phyloP scores from a whole-genome alignment of 768 basidiomycete genomes.

The Leccinum fibrillosum region DNA sequence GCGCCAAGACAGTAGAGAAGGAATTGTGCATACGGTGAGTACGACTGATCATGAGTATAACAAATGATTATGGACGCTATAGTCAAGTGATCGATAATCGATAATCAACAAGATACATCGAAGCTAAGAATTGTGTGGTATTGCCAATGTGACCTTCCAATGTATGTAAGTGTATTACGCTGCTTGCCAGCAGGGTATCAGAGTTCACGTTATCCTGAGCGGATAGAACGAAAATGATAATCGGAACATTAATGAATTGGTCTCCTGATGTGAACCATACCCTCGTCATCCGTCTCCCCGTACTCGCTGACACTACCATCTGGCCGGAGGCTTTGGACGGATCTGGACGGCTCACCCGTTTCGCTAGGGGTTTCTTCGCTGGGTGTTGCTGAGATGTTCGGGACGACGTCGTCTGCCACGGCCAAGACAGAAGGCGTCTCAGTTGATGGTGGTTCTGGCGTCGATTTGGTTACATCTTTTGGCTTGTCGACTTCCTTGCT shows the following conservation, averaged over 20 bases:
- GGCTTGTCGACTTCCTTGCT: constrained; percentile 18
- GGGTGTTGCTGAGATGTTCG: constrained; percentile 25
- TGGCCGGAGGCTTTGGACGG: constrained; percentile 35
- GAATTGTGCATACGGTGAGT: not conserved
- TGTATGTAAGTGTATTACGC: constrained; percentile 16
- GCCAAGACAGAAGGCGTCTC: constrained; percentile 1
- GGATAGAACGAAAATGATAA: constrained; percentile 4
- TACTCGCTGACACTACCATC: constrained; percentile 63
- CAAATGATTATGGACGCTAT: not conserved
- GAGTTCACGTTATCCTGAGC: not conserved
- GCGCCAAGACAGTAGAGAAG: not conserved
- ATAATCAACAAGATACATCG: constrained; percentile 1
- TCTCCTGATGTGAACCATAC: constrained; percentile 73
- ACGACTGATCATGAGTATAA: not conserved
- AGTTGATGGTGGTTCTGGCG: constrained; percentile 13
- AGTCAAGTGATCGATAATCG: not conserved
- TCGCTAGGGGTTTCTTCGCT: constrained; percentile 28
- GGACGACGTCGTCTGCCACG: constrained; percentile 30
- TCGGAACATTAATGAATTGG: constrained; percentile 34
- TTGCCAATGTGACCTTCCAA: constrained; percentile 8
- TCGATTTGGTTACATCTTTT: constrained; percentile 21
- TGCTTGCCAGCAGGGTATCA: constrained; percentile 23
- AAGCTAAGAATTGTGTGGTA: constrained; percentile 1
- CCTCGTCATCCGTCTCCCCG: constrained; percentile 83
- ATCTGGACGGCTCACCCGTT: constrained; percentile 22